Base-by-base conservation (phyloP, 352 stramenopile genomes). In the Phytopythium montanum region DNA sequence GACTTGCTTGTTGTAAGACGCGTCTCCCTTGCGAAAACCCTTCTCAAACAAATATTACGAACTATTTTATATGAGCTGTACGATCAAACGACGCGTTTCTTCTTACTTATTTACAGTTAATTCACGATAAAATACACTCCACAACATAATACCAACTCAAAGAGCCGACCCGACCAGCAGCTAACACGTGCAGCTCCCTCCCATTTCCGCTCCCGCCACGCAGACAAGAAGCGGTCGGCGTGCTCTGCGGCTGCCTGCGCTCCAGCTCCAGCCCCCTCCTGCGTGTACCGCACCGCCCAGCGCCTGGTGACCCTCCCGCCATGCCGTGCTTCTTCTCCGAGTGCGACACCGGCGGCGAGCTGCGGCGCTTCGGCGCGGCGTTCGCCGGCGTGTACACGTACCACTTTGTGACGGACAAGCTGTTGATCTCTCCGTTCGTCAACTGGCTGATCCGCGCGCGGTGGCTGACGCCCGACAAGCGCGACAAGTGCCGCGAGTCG, bases 401-500 rank as follows among this genome's bases (percentile, higher is more conserved):
- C 73, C 83, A 92, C 68, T 90, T 79, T 36, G 44, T 88, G 19
- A 79, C 82, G 64, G 83, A 90, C 67, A 76, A 62, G 65, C 10
- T 73, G n/a, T 57, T 87, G 28, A 90, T 92, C 65, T 70, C 68
- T 48, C 81, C 83, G 5, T 42, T 75, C 19, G 77, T 75, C 50
- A 64, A 69, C 56, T 76, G 65, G 44, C 71, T 81, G 55, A 52
- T 90, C 33, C 60, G 59, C 57, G 65, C 70, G 48, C 50, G 67
- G 49, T 75, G 67, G 62, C 62, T 90, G 36, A 60, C 61, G 42
- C 62, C 76, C 54, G 79, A 89, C 54, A 90, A 90, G 69, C 57
- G 66, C 60, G 83, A 90, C 73, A 92, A 92, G 71, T 87, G 89
- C 73, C 83, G 83, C 67, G 83, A 92, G 73, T 90, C 80, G 42